Base-by-base conservation (phyloP, 176 grass and related monocot species). In the Elaeis guineensis region DNA sequence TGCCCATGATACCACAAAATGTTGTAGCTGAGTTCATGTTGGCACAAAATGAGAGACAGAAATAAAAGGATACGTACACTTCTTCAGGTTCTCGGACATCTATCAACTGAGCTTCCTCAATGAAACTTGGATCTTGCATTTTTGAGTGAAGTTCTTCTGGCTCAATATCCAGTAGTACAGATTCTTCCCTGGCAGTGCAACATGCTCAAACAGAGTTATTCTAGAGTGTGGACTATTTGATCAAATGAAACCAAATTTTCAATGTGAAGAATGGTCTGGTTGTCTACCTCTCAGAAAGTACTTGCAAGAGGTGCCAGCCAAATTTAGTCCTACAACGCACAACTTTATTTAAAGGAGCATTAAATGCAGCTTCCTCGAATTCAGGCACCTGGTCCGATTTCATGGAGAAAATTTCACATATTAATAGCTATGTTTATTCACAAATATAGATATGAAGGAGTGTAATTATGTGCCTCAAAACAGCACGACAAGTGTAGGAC, bases 281-380 rank as follows among this genome's bases (percentile, higher is more conserved):
- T 32, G 69, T 69, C n/a, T 88, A 97, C 87, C 93, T 91, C 79
- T 97, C 87, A 80, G 84, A 87, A 55, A 97, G 87, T 39, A 97
- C 93, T 87, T 97, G 93, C 63, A 97, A 39, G n/a, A 91, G 72
- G 80, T 97, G 93, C 87, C 87, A 97, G 80, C 87, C 93, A 85
- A 89, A 97, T 80, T 97, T 83, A 66, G 87, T 97, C 70, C 89
- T 97, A 59, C 93, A 97, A 29, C 84, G 73, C 48, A 91, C 84
- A 77, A 97, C 84, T 77, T 97, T 84, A 50, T 97, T 87, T 76
- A 97, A 63, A 76, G 93, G 93, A 67, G 87, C 87, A 82, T 55
- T 70, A 76, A 91, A 97, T 73, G 75, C 93, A 54, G 84, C 84
- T 78, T 92, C 84, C 70, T 97, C 93, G 79, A 97, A 97, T 88